Conservation (phyloP, 768 basidiomycete species). For the Saitozyma podzolica region DNA sequence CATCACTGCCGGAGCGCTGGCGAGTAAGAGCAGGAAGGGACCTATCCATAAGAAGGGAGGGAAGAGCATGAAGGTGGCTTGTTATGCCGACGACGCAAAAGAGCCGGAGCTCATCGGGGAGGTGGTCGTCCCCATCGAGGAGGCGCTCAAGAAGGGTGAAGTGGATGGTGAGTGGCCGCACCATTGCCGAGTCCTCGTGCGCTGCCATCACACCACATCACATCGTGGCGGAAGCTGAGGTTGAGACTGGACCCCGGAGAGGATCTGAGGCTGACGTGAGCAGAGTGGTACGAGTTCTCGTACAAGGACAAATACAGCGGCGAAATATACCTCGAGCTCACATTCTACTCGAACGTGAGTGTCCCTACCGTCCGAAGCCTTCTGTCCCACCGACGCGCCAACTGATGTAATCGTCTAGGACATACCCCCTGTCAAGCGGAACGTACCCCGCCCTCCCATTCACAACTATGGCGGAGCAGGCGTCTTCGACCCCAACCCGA, state of each 20-base stretch:
- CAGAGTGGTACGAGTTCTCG: constrained; percentile 90
- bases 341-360: constrained; percentile 72
- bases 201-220: no score
- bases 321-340: constrained; percentile 89
- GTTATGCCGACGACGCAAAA: constrained; percentile 75
- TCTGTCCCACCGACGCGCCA: background rate
- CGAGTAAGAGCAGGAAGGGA: constrained; percentile 38
- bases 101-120: constrained; percentile 79
- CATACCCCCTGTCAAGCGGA: constrained; percentile 40
- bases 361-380: background rate
- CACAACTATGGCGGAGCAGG: constrained; percentile 26
- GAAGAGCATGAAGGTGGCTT: constrained; percentile 67
- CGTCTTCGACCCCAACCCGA: constrained; percentile 7
- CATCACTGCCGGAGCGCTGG: constrained; percentile 35
- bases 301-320: constrained; percentile 78
- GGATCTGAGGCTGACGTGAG: constrained; percentile 1
- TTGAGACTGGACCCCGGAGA: no score
- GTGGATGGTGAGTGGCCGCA: constrained; percentile 73
- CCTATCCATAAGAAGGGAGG: constrained; percentile 41
- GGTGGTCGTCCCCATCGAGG: constrained; percentile 70
- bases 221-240: no score
- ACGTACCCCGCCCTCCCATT: constrained; percentile 33
- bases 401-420: constrained; percentile 16
- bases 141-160: constrained; percentile 79
- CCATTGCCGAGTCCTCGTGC: no score